Percentiles rank a stretch among this genome's conserved stretches.
phyloP scores from a whole-genome alignment of 2,329 filamentous ascomycete species.

The Raffaelea albimanens region DNA sequence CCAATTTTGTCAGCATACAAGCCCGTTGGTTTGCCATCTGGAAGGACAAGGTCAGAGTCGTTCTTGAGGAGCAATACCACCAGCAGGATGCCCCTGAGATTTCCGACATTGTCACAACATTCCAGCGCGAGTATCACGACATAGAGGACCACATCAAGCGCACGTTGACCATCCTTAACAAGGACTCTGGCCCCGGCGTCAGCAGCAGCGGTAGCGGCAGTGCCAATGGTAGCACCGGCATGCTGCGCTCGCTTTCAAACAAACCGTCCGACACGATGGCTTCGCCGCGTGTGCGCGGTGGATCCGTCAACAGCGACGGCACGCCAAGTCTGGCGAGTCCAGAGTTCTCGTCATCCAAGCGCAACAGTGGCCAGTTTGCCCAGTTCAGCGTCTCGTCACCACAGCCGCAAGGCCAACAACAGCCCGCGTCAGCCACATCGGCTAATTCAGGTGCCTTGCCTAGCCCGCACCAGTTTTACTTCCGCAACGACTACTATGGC shows the following conservation, averaged over 20 bases:
- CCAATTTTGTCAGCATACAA: constrained; percentile 78
- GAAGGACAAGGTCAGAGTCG: constrained; percentile 70
- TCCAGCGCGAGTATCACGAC: constrained; percentile 69
- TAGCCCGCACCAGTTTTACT: constrained; percentile 45
- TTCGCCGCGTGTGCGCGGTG: constrained; percentile 43
- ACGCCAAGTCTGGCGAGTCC: constrained; percentile 55
- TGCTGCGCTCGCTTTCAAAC: constrained; percentile 32
- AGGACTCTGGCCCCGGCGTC: constrained; percentile 43
- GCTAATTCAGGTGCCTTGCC: constrained; percentile 16
- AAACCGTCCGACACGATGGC: constrained; percentile 32
- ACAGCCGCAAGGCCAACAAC: constrained; percentile 14
- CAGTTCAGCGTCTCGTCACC: constrained; percentile 36
- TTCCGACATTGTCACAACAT: constrained; percentile 65
- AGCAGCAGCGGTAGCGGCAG: constrained; percentile 3
- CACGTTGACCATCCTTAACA: constrained; percentile 70
- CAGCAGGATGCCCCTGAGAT: constrained; percentile 50
- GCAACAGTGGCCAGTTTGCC: constrained; percentile 57
- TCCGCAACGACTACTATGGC: constrained; percentile 41
- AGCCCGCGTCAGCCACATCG: background rate
- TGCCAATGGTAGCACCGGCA: constrained; percentile 13
- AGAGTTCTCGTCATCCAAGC: constrained; percentile 51
- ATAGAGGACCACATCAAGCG: constrained; percentile 59
- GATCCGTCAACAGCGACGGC: constrained; percentile 53
- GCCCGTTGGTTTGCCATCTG: constrained; percentile 73
- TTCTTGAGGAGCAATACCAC: constrained; percentile 53